These are phyloP conservation scores for Hyphopichia pseudoburtonii DNA, from an alignment of 1,139 yeast genomes.

Conservation along the genomic window DNA sequence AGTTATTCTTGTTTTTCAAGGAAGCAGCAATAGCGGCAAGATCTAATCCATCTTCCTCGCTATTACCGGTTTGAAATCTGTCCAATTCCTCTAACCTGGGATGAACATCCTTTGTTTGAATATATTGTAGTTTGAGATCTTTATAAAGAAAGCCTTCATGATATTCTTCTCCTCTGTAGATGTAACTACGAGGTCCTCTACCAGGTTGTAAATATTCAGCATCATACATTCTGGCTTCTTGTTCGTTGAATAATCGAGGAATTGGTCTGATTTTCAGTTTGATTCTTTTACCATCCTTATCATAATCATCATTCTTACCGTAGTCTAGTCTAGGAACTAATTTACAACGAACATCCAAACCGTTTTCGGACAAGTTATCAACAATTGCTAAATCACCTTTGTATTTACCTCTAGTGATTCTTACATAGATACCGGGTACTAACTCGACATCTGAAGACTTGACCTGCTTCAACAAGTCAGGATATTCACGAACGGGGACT, in stretches of 20 bases:
- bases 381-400: conserved; percentile 92
- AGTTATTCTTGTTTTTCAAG: conserved; percentile 55
- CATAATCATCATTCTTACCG: conserved; percentile 64
- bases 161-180: conserved; percentile 86
- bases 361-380: conserved; percentile 90
- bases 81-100: conserved; percentile 91
- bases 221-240: conserved; percentile 57
- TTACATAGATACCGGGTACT: conserved; percentile 88
- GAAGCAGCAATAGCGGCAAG: conserved; percentile 82
- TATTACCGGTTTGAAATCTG: conserved; percentile 68
- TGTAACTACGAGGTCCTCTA: conserved; percentile 72
- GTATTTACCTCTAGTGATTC: conserved; percentile 88
- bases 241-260: conserved; percentile 79
- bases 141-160: conserved; percentile 84
- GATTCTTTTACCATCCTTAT: conserved; percentile 54
- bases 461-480: conserved; percentile 87
- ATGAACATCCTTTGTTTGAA: conserved; percentile 80
- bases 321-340: conserved; percentile 93
- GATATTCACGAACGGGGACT: conserved; percentile 95
- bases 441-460: conserved; percentile 85
- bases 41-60: conserved; percentile 77
- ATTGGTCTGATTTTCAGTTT: conserved; percentile 70
- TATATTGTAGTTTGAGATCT: conserved; percentile 78
- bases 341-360: conserved; percentile 88
- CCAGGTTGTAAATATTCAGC: conserved; percentile 64